phyloP scores from a whole-genome alignment of 495 filamentous ascomycete genomes.

The Mytilinidion resinicola region DNA sequence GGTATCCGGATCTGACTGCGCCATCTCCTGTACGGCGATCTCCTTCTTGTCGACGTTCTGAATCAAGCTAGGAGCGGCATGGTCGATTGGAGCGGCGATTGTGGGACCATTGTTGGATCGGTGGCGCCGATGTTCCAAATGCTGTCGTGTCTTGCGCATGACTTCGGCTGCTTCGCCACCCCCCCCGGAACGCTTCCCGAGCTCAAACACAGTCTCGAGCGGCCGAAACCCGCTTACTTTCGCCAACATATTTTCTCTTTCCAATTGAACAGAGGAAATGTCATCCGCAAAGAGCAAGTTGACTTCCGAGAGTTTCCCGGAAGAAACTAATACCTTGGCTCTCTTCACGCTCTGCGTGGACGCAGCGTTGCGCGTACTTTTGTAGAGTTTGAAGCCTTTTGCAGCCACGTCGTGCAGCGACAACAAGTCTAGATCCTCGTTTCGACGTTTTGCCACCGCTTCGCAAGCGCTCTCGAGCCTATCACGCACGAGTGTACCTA shows the following conservation, averaged over 20 bases:
- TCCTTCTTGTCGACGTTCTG: constrained; percentile 22
- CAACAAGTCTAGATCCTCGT: constrained; percentile 66
- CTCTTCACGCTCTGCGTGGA: constrained; percentile 82
- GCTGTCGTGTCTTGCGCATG: constrained; percentile 61
- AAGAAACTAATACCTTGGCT: constrained; percentile 63
- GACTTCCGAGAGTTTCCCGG: constrained; percentile 60
- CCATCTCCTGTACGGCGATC: constrained; percentile 8
- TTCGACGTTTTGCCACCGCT: constrained; percentile 67
- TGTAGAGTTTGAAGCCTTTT: constrained; percentile 91
- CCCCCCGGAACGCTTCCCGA: constrained; percentile 62
- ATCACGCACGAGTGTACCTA: constrained; percentile 66
- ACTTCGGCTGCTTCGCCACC: constrained; percentile 74
- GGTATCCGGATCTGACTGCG: constrained; percentile 4
- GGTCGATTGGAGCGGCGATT: neutral
- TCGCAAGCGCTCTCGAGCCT: constrained; percentile 67
- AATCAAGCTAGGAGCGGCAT: constrained; percentile 29
- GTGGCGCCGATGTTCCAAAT: constrained; percentile 48
- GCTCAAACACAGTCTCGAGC: constrained; percentile 89
- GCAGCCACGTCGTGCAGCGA: constrained; percentile 62
- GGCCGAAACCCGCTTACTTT: constrained; percentile 81
- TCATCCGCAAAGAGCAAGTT: constrained; percentile 73
- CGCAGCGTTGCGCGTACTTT: constrained; percentile 80
- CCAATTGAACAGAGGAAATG: constrained; percentile 54
- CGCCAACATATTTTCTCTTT: constrained; percentile 76
- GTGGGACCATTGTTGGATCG: constrained; percentile 21